A percentile compares a stretch with the other conserved stretches of the same genome.
These are phyloP conservation scores for Coemansia erecta DNA, from an alignment of 192 early-diverging fungal genomes.

Conservation along the genomic window DNA sequence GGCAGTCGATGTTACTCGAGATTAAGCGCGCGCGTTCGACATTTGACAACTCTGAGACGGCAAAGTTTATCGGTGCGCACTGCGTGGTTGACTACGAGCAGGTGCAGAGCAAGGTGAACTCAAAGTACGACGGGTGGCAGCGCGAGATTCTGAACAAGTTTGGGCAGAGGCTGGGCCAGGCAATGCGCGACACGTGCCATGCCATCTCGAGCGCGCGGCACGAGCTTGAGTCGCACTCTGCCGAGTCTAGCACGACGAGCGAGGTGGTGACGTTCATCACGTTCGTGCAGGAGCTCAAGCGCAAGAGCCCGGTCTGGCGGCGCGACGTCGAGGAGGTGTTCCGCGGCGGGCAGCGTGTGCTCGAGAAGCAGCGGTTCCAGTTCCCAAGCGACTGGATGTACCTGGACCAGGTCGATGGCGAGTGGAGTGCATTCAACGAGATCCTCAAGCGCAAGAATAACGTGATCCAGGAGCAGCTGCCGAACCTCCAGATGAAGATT, in stretches of 20 bases:
- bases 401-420: constrained; percentile 92
- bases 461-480: constrained; percentile 92
- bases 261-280: constrained; percentile 94
- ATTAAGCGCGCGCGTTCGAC: constrained; percentile 91
- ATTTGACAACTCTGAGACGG: constrained; percentile 94
- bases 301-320: constrained; percentile 74
- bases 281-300: constrained; percentile 92
- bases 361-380: constrained; percentile 91
- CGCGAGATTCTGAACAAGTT: constrained; percentile 91
- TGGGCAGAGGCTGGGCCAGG: constrained; percentile 71
- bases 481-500: constrained; percentile 91
- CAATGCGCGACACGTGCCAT: constrained; percentile 80
- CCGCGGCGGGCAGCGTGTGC: constrained; percentile 84
- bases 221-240: constrained; percentile 85
- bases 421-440: constrained; percentile 96
- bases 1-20: constrained; percentile 93
- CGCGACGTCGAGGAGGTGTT: constrained; percentile 80
- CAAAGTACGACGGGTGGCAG: constrained; percentile 98
- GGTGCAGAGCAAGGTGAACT: constrained; percentile 97
- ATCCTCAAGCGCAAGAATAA: constrained; percentile 88
- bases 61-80: constrained; percentile 79
- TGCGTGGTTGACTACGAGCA: constrained; percentile 94
- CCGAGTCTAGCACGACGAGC: constrained; percentile 79
- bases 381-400: constrained; percentile 96
- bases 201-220: constrained; percentile 72